Base-by-base conservation (phyloP, 176 grass and related monocot species). In the Ananas comosus region DNA sequence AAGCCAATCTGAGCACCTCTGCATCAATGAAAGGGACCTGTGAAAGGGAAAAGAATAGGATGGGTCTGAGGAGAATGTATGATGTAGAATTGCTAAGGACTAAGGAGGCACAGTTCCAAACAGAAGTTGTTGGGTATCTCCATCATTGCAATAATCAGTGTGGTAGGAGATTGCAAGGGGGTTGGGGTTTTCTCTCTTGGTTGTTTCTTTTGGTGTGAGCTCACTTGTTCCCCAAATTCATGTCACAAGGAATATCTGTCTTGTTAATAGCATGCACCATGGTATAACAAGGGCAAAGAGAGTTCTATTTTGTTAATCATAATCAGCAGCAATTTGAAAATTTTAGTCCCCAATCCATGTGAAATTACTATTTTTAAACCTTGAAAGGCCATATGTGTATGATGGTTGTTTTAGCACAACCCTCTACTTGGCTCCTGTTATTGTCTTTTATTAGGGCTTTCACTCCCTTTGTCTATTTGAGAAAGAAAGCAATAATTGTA, bases 81-180 rank as follows among this genome's bases (percentile, higher is more conserved):
- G 33, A 68, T 73, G 51, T 77, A 74, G 27, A 74, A 70, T 64
- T 69, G 81, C 52, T 33, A 23, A 47, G 68, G 51, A 19, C 65
- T 24, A 42, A 71, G 71, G 69, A 66, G 66, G 83, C 57, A 80
- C 56, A 25, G 66, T 53, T 69, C 51, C 64, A 23, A 76, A 78
- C 75, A 86, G 81, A 86, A 96, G 83, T 69, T 82, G 74, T 71
- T 70, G 82, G 70, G 54, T 53, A 82, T 85, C 65, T 78, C 72
- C 88, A 88, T 96, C 82, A 84, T 91, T 79, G 68, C 72, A 18
- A 71, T 88, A 91, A 91, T 96, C 88, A 91, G 83, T 72, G 65
- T 51, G 63, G 66, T 64, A 64, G 67, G 47, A 9, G 23, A 63
- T 51, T 53, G 51, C 69, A 66, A 76, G 24, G 73, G 76, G 73